Base-by-base conservation (phyloP, 352 stramenopile genomes). In the Phytophthora ohioensis region DNA sequence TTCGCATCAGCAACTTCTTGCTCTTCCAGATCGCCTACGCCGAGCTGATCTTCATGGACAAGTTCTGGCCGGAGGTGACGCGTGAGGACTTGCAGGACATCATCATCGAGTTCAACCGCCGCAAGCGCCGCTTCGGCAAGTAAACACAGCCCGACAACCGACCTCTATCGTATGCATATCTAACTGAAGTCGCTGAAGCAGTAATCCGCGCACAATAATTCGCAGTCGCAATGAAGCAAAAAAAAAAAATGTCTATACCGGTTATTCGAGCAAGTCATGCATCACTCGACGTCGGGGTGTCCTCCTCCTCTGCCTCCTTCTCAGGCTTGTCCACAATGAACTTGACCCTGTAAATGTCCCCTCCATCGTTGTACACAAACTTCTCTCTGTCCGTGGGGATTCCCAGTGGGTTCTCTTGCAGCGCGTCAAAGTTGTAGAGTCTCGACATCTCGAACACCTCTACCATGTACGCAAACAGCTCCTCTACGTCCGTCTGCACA, bases 1-100 rank as follows among this genome's bases (percentile, higher is more conserved):
- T 86, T 62, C 91, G 97, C 43, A 81, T 99, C 47, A 98, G 91
- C 76, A 99, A 99, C 79, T 99, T 99, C 72, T 67, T 99, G 51
- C 76, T 99, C 2, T 99, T 93, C 84, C 95, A 99, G 73, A 86
- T 92, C 46, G 95, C 96, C 5, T 99, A 99, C 82, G 71, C 94
- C 41, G 96, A 99, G 80, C 77, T 99, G 13, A 95, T 97, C 73
- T 97, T 99, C 74, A 84, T 96, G 36, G 81, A 97, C 69, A 99
- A 99, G 71, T 85, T 93, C 17, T 99, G 97, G 97, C 97, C 97
- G 15, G 96, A 99, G 75, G 88, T 99, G 73, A 97, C 83, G 42
- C 79, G 81, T 15, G 71, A 90, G 12, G 91, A 97, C 67, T 77
- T 98, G 64, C 64, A 85, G 49, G 77, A 86, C 47, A 76, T 91